Percentiles rank a stretch among this genome's conserved stretches.
Evolutionary conservation across 305 asterid genomes (phyloP).

Genomic region (Fraxinus dipetala): DNA sequence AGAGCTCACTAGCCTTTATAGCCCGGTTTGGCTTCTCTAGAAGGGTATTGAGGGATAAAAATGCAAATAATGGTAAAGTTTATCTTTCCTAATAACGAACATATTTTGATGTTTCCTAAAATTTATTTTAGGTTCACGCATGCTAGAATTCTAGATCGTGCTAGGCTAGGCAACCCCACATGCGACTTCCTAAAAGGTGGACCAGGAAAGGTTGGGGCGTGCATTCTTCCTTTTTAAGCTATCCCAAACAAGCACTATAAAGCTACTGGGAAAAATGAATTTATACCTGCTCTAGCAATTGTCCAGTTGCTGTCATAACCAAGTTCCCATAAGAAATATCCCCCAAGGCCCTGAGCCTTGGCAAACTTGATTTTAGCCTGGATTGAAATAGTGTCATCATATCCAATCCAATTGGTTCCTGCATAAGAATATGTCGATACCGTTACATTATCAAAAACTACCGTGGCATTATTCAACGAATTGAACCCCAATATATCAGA

Average conservation of each 20-base stretch:
- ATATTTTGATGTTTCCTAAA: no score
- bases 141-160: neutral
- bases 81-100: neutral
- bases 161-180: neutral
- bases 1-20: neutral
- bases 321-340: conserved; percentile 72
- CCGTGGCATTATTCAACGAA: conserved; percentile 33
- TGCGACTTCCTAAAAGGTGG: neutral
- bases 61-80: neutral
- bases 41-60: neutral
- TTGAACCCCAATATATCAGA: conserved; percentile 40
- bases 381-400: conserved; percentile 42
- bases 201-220: neutral
- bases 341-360: conserved; percentile 52
- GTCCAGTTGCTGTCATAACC: conserved; percentile 55
- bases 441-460: conserved; percentile 43
- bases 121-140: neutral
- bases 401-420: conserved; percentile 55
- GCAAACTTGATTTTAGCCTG: conserved; percentile 43
- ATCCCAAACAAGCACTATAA: neutral
- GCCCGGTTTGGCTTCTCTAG: neutral
- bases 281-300: conserved; percentile 53
- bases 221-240: neutral
- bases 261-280: neutral
- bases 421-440: conserved; percentile 53